Evolutionary conservation across 169 alveolate species (phyloP).

Genomic region (Plasmodium coatneyi): DNA sequence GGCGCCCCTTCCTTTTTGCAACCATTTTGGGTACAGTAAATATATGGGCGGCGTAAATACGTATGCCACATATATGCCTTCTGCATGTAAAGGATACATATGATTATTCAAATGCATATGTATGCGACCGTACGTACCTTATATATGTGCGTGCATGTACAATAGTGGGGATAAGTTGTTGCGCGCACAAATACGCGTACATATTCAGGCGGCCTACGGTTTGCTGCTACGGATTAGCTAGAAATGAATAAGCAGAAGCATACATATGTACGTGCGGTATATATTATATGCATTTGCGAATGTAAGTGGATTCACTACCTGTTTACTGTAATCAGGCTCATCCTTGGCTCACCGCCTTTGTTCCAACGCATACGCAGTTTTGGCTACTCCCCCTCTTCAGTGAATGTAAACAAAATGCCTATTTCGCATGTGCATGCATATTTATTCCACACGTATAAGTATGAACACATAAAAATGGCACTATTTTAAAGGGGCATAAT

Average conservation of each 20-base stretch:
- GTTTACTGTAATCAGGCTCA: not conserved
- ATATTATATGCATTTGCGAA: not conserved
- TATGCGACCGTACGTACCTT: not conserved
- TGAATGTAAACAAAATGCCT: not conserved
- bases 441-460: not conserved
- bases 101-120: not conserved
- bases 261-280: not conserved
- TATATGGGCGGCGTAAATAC: not conserved
- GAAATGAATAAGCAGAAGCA: not conserved
- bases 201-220: not conserved
- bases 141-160: not conserved
- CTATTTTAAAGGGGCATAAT: not conserved
- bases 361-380: not conserved
- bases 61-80: not conserved
- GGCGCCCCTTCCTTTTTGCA: not conserved
- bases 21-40: not conserved
- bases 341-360: not conserved
- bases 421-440: not conserved
- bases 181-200: not conserved
- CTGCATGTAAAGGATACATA: not conserved
- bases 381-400: not conserved
- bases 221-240: not conserved
- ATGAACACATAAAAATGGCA: not conserved
- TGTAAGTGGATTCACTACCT: not conserved
- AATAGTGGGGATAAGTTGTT: not conserved